Base-by-base conservation (phyloP, 805 yeast genomes). In the Candida nonsorbophila region DNA sequence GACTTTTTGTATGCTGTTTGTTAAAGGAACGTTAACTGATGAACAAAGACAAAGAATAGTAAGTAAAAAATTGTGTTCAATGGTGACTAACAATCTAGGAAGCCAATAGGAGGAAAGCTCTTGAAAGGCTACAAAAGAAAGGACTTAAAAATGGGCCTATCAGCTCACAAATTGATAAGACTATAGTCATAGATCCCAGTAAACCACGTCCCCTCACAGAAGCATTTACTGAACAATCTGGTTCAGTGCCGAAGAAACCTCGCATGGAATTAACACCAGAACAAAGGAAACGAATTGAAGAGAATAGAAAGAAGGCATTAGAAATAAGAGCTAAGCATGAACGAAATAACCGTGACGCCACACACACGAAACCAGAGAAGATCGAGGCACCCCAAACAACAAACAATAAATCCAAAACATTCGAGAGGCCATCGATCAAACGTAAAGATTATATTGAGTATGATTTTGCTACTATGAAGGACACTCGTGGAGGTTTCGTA, bases 391-490 rank as follows among this genome's bases (percentile, higher is more conserved):
- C 44, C 8, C 22, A 34, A 19, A 16, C 19, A 22, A 21, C 16
- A 20, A 33, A 16, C 7, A 38, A 26, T 19, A 36, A 37, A 9
- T 18, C 33, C 14, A 39, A 36, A 23, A 15, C 25, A 31, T 47
- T 44, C 25, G 38, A 48, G 27, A 46, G 46, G 13, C 66, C 63
- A 5, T 44, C 60, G 5, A 72, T 82, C 16, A 64, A 69, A 34
- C 74, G 69, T 29, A 63, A 69, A 19, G 87, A 82, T 42, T 84
- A 82, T 48, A 83, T 84, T 17, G 92, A 84, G 36, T 84, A 78
- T 53, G 97, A 92, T 55, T 74, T 92, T 42, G 74, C 97, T 3
- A 82, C 86, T n/a, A 83, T 94, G 86, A 74, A 75, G 38, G 96
- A 92, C 44, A 64, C 82, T 1, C 71, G 73, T 45, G 97, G 97